Evolutionary conservation across 2,329 filamentous ascomycete species (phyloP).

Genomic region (Penicillium sp.): DNA sequence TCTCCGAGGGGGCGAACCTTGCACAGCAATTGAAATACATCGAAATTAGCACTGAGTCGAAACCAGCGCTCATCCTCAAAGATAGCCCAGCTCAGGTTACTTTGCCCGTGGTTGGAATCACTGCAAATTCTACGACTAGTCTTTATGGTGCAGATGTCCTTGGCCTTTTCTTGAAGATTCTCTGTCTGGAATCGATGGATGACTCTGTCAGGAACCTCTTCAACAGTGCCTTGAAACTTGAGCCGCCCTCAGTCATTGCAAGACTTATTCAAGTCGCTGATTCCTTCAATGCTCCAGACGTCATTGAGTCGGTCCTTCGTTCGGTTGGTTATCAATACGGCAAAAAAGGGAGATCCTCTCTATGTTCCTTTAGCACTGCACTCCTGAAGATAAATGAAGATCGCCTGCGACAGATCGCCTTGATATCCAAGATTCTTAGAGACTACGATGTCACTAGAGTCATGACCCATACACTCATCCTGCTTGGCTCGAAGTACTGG

Average conservation of each 20-base stretch:
- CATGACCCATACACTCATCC: constrained; percentile 36
- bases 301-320: constrained; percentile 24
- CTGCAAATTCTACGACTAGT: constrained; percentile 24
- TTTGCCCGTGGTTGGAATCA: constrained; percentile 31
- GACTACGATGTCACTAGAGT: constrained; percentile 27
- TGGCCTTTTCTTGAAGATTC: constrained; percentile 33
- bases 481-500: constrained; percentile 41
- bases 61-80: background rate
- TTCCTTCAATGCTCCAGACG: constrained; percentile 33
- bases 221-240: constrained; percentile 25
- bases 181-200: constrained; percentile 29
- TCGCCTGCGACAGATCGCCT: constrained; percentile 40
- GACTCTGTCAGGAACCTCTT: constrained; percentile 21
- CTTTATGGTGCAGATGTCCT: constrained; percentile 33
- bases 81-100: background rate
- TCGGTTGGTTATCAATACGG: constrained; percentile 32
- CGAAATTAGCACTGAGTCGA: background rate
- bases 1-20: constrained; percentile 40
- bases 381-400: constrained; percentile 38
- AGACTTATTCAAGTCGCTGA: constrained; percentile 35
- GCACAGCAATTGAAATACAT: constrained; percentile 28
- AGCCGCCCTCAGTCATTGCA: constrained; percentile 32
- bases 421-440: constrained; percentile 36
- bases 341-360: constrained; percentile 28
- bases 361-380: constrained; percentile 24